These are phyloP conservation scores for Dichotomocladium elegans DNA, from an alignment of 371 early-diverging fungal species.

Conservation along the genomic window DNA sequence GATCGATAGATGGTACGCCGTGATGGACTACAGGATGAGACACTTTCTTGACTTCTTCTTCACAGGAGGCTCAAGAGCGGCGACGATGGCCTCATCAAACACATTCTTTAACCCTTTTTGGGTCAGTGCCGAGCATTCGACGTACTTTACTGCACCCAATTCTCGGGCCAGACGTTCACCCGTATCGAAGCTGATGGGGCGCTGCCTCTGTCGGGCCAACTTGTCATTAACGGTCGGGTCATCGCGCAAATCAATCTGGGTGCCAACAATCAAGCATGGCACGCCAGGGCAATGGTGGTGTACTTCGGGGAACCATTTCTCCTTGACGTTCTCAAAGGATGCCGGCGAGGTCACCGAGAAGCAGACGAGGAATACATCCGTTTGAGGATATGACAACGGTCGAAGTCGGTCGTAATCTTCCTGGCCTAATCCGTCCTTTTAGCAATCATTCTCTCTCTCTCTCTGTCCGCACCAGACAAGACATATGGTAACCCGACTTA, in stretches of 20 bases:
- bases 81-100: conserved; percentile 97
- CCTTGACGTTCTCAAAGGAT: conserved; percentile 87
- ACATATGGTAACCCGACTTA: no score
- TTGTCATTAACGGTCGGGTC: conserved; percentile 79
- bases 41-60: conserved; percentile 78
- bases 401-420: conserved; percentile 98
- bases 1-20: no score
- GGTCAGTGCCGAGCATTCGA: conserved; percentile 96
- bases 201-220: conserved; percentile 77
- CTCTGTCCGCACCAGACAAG: neutral
- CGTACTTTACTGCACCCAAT: conserved; percentile 92
- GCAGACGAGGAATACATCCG: conserved; percentile 93
- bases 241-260: conserved; percentile 93
- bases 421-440: conserved; percentile 52
- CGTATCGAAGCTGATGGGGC: conserved; percentile 75
- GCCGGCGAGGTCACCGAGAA: conserved; percentile 93
- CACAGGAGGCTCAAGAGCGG: conserved; percentile 94
- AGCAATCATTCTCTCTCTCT: neutral
- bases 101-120: conserved; percentile 96
- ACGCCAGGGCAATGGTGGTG: conserved; percentile 97
- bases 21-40: conserved; percentile 66
- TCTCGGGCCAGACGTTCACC: conserved; percentile 87
- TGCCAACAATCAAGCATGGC: conserved; percentile 95
- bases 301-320: conserved; percentile 90
- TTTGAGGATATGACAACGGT: conserved; percentile 92